Conservation (phyloP, 768 basidiomycete genomes). For the Neoboletus subvelutipes region DNA sequence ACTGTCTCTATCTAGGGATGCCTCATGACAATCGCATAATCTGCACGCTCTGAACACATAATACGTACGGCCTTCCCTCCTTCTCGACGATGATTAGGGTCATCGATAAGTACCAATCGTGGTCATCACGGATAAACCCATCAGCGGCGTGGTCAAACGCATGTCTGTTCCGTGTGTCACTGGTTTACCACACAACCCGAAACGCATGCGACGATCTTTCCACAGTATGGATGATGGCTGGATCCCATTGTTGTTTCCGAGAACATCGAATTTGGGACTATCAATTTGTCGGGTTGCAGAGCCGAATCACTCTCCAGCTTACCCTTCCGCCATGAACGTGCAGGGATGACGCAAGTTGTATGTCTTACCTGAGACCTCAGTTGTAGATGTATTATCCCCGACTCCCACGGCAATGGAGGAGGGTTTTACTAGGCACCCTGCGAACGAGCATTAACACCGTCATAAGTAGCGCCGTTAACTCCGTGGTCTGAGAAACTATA, state of each 20-base stretch:
- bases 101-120: constrained; percentile 31
- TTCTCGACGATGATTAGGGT: constrained; percentile 13
- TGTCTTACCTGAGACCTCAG: neutral
- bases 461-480: too few species aligned
- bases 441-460: too few species aligned
- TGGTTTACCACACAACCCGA: neutral
- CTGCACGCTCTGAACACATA: constrained; percentile 14
- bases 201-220: neutral
- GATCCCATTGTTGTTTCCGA: neutral
- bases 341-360: neutral
- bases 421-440: too few species aligned
- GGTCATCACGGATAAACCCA: constrained; percentile 18
- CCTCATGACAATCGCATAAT: constrained; percentile 14
- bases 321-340: neutral
- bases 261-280: neutral
- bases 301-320: neutral
- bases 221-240: neutral
- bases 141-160: constrained; percentile 19
- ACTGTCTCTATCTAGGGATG: neutral
- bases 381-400: too few species aligned
- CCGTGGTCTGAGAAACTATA: too few species aligned
- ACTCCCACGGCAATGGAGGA: too few species aligned
- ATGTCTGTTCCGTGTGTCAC: constrained; percentile 11
- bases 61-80: neutral
- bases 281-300: neutral